Evolutionary conservation across 2,329 filamentous ascomycete species (phyloP), one percentile per base, ranked within the genome.

Genomic region (Colletotrichum siamense): DNA sequence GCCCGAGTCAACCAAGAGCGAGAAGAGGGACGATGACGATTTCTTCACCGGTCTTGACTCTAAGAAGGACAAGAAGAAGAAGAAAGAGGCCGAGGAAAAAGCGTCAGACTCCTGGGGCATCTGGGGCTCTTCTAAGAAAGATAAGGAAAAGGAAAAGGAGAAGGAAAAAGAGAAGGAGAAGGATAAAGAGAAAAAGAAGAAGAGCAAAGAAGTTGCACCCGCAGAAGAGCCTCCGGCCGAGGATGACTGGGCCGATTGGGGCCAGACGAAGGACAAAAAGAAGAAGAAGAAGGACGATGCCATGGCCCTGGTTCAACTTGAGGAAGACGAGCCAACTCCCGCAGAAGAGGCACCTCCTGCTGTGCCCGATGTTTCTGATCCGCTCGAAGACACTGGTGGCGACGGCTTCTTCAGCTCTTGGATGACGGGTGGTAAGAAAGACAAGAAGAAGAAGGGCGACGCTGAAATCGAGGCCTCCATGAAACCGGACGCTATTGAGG

Each of bases 391-490:
- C 57, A 49, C 18, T 49, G 39, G 39, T 49, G 39, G 39, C 39
- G 89, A 90, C 70, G 89, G 89, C 73, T 90, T 91, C 78, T 91
- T 91, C 81, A 88, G 86, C 75, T 88, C 89, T 64, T 92, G 91
- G 87, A 89, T 88, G 36, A 90, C 88, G 68, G 85, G 87, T 13
- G 26, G 26, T 13, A 91, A 91, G 80, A 91, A 91, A 77, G 81
- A 85, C 72, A 85, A 85, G 79, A 83, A 84, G 71, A 86, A 81
- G 44, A 79, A 78, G 28, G 66, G 44, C 2, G 75, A 75, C 52
- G 44, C 24, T 10, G 77, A 78, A 24, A 26, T 66, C 28, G 77
- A 78, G 28, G 32, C 62, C 39, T 74, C 75, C 26, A 61, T 77
- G 77, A 86, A 86, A 77, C 85, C 84, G 44, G 85, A 88, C 76